Evolutionary conservation across 2,329 filamentous ascomycete genomes (phyloP), one percentile per base, ranked within the genome.

Genomic region (Fusarium chlamydosporum): DNA sequence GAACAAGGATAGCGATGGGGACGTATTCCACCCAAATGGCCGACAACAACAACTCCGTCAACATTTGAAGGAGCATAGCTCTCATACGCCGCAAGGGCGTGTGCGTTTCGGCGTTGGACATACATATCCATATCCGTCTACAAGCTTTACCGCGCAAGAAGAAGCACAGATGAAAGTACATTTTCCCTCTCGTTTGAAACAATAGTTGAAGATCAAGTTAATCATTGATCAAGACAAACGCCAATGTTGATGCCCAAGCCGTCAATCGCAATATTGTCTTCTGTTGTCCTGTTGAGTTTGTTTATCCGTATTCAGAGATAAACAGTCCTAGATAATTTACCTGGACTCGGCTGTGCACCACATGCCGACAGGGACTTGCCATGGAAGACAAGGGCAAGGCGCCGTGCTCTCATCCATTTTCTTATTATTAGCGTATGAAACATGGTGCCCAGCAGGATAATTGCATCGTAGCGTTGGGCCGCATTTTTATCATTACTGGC

Each of bases 361-460:
- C 70, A 74, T 71, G 61, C 55, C 67, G 60, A 57, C 65, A 72
- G 59, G 67, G 71, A 71, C 54, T 67, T 43, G 56, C 57, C 46
- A 54, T 66, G 41, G 58, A 37, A 64, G 51, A 60, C 69, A 72
- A 64, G 67, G 69, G 65, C 55, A 52, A 61, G 60, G 59, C 56
- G 48, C 48, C 47, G 58, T 40, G 56, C 48, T 54, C 48, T 46
- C 37, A 53, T 43, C 56, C 62, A 56, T 67, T 72, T 71, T 64
- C 57, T 70, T 63, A 59, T 70, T 70, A 70, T 72, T 72, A 72
- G 71, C 65, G 64, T 73, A 70, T 68, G 71, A 73, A 73, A 73
- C 71, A 73, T 68, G 71, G 67, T 72, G 71, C 67, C 61, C 61
- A 70, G 65, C 69, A 72, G 57, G 65, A 62, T 59, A 63, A 72